A percentile compares a stretch with the other conserved stretches of the same genome.
Evolutionary conservation across 2,329 filamentous ascomycete genomes (phyloP).

Genomic region (Westerdykella aurantiaca): DNA sequence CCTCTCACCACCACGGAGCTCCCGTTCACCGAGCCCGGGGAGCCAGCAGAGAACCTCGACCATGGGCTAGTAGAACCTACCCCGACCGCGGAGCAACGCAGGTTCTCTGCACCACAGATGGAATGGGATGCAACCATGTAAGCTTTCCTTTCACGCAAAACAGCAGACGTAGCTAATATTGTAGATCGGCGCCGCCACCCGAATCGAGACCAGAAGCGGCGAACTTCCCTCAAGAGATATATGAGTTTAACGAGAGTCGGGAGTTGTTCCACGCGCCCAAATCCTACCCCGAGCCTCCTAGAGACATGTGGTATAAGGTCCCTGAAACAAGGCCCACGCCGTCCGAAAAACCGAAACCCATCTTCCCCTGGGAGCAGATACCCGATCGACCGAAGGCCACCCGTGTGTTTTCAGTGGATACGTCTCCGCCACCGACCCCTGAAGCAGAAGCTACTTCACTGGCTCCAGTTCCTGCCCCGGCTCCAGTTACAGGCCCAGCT

Average conservation of each 20-base stretch:
- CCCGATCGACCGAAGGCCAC: constrained; percentile 57
- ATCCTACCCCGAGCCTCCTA: constrained; percentile 75
- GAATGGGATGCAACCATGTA: constrained; percentile 60
- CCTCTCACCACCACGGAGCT: constrained; percentile 36
- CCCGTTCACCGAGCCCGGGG: constrained; percentile 40
- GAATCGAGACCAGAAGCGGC: constrained; percentile 76
- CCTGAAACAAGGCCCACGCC: constrained; percentile 55
- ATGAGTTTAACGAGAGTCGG: constrained; percentile 74
- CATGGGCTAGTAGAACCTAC: constrained; percentile 41
- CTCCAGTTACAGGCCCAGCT: constrained; percentile 8
- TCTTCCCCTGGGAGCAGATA: constrained; percentile 87
- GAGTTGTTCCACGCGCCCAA: constrained; percentile 70
- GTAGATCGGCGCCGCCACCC: constrained; percentile 45
- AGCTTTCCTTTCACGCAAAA: constrained; percentile 16
- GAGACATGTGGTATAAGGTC: constrained; percentile 82
- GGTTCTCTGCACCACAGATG: constrained; percentile 53
- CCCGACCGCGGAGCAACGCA: constrained; percentile 43
- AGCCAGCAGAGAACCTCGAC: constrained; percentile 40
- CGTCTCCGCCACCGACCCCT: constrained; percentile 31
- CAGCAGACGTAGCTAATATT: constrained; percentile 5
- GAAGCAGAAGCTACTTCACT: constrained; percentile 41
- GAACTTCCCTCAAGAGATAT: constrained; percentile 72
- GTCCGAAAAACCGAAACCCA: constrained; percentile 56
- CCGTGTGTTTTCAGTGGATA: constrained; percentile 61
- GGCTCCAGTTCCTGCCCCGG: constrained; percentile 36